These are phyloP conservation scores for Nymphaea thermarum DNA, from an alignment of 164 flowering plant species.

Conservation along the genomic window DNA sequence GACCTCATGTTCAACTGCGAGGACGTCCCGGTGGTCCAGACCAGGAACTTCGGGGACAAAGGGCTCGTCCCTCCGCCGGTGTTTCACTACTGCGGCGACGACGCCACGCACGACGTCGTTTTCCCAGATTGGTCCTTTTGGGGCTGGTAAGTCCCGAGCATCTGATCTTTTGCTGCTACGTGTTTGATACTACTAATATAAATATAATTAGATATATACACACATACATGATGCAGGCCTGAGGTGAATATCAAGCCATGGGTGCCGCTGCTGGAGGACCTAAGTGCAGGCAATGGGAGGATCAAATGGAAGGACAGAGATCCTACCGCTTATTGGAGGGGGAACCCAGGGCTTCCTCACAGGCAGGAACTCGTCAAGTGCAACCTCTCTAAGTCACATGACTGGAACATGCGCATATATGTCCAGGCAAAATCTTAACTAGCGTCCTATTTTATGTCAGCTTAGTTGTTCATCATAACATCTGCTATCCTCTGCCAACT, in stretches of 20 bases:
- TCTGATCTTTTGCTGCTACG: too few relatives aligned
- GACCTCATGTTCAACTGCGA: conserved; percentile 36
- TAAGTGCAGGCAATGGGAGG: conserved; percentile 30
- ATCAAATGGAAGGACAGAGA: conserved; percentile 41
- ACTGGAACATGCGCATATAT: conserved; percentile 43
- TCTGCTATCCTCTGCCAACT: background rate
- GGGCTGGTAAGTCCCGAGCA: conserved; percentile 9
- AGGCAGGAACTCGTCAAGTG: conserved; percentile 38
- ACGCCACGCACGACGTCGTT: background rate
- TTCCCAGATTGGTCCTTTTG: conserved; percentile 3
- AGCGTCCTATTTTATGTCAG: background rate
- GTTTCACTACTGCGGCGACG: conserved; percentile 3
- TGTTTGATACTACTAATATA: too few relatives aligned
- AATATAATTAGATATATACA: background rate
- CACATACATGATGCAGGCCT: conserved; percentile 23
- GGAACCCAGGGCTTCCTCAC: conserved; percentile 26
- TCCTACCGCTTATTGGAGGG: conserved; percentile 68
- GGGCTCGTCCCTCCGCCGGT: background rate
- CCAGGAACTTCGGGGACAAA: conserved; percentile 6
- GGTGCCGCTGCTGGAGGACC: conserved; percentile 18
- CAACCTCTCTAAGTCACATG: conserved; percentile 25
- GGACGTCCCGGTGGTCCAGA: conserved; percentile 21
- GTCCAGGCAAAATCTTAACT: conserved; percentile 17
- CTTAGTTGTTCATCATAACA: too few relatives aligned
- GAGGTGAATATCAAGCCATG: conserved; percentile 56